A percentile compares a stretch with the other conserved stretches of the same genome.
Conservation (phyloP, 2,329 filamentous ascomycete species). For the Aspergillus piperis region DNA sequence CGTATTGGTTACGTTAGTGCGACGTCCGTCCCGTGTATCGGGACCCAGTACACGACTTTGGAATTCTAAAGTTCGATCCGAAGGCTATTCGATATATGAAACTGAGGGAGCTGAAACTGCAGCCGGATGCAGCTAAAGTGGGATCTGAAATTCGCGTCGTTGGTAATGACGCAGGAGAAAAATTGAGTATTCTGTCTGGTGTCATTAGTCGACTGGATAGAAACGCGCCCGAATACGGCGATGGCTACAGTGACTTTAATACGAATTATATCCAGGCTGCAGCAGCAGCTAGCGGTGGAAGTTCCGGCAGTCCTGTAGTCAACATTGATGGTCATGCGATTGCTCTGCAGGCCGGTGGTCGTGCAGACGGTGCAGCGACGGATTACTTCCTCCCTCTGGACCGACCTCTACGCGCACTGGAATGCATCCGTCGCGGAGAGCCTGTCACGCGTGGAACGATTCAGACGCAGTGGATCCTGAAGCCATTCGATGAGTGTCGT, state of each 20-base stretch:
- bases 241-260: slow-evolving; percentile 98
- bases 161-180: slow-evolving; percentile 97
- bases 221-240: slow-evolving; percentile 96
- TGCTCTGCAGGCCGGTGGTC: slow-evolving; percentile 88
- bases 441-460: slow-evolving; percentile 90
- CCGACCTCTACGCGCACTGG: slow-evolving; percentile 80
- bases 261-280: slow-evolving; percentile 97
- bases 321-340: slow-evolving; percentile 92
- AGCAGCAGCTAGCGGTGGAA: slow-evolving; percentile 92
- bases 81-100: slow-evolving; percentile 97
- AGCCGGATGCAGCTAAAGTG: slow-evolving; percentile 82
- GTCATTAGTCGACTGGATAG: slow-evolving; percentile 95
- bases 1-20: slow-evolving; percentile 58
- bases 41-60: slow-evolving; percentile 97
- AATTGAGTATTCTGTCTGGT: slow-evolving; percentile 94
- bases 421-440: slow-evolving; percentile 76
- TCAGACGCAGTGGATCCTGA: slow-evolving; percentile 94
- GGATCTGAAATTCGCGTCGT: slow-evolving; percentile 95
- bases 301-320: slow-evolving; percentile 96
- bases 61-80: slow-evolving; percentile 93
- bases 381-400: slow-evolving; percentile 97
- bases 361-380: slow-evolving; percentile 91
- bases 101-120: slow-evolving; percentile 73
- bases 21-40: slow-evolving; percentile 96
- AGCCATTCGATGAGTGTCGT: slow-evolving; percentile 95